Percentiles rank a stretch among this genome's conserved stretches.
Evolutionary conservation across 306 rosid species (phyloP).

Genomic region (Heteromeles arbutifolia): DNA sequence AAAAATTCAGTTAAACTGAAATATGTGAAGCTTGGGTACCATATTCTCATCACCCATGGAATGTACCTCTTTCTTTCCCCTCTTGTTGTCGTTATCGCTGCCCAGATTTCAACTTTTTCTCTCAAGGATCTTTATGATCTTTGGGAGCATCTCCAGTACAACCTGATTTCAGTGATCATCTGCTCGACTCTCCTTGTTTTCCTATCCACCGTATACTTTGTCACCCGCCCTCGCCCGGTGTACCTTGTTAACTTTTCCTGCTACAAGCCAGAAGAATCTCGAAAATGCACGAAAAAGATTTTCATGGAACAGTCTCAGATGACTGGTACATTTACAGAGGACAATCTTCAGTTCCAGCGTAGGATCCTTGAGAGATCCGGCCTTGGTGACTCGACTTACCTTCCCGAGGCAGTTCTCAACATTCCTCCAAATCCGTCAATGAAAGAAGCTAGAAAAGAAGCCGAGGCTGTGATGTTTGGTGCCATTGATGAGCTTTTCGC

Average conservation of each 20-base stretch:
- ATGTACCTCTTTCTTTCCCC: conserved; percentile 81
- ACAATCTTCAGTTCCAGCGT: conserved; percentile 63
- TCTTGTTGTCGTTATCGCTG: conserved; percentile 49
- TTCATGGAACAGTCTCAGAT: conserved; percentile 68
- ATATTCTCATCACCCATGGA: conserved; percentile 76
- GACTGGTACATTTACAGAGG: conserved; percentile 54
- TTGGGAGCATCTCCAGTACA: conserved; percentile 79
- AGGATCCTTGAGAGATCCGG: conserved; percentile 93
- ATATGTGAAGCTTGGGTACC: conserved; percentile 91
- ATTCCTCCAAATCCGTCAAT: conserved; percentile 89
- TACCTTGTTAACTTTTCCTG: conserved; percentile 81
- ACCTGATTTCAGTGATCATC: conserved; percentile 54
- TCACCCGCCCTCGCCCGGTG: conserved; percentile 72
- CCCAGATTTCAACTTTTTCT: conserved; percentile 71
- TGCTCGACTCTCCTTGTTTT: conserved; percentile 81
- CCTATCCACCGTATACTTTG: conserved; percentile 61
- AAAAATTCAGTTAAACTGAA: conserved; percentile 71
- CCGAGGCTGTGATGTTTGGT: conserved; percentile 77
- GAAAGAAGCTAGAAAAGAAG: conserved; percentile 93
- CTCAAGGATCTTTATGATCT: conserved; percentile 56
- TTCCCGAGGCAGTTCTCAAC: conserved; percentile 80
- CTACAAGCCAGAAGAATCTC: conserved; percentile 75
- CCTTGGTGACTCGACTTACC: conserved; percentile 76
- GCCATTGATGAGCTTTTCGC: conserved; percentile 73
- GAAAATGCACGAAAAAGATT: conserved; percentile 64